Evolutionary conservation across 2,329 filamentous ascomycete genomes (phyloP), one percentile per base, ranked within the genome.

Genomic region (Bimuria novae-zelandiae): DNA sequence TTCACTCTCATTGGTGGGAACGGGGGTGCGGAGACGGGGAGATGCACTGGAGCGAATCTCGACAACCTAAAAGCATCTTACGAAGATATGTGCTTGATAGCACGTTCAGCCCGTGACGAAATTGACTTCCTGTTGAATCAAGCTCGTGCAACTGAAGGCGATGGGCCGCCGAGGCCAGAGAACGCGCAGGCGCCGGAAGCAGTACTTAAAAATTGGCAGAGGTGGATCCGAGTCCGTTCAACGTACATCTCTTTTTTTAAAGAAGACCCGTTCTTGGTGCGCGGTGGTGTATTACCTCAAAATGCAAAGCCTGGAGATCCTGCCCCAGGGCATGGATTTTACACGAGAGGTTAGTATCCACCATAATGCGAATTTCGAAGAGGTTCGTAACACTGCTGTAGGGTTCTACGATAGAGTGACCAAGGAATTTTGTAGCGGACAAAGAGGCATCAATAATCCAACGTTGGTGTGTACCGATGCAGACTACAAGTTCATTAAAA

Each of bases 81-180:
- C 35, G 49, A 51, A 44, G 49, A 51, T 35, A 32, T 41, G 36
- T 51, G 49, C 40, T 19, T 45, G 5, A 51, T 51, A 27, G 29
- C 49, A 30, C 29, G 30, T 29, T 27, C 19, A 25, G 39, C 49
- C 7, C 11, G 30, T 5, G 29, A 35, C 4, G 40, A 51, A n/a
- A 22, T 51, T 7, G 30, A 27, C 16, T 51, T 32, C 16, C 25
- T 44, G 14, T 5, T 44, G 8, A 7, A 7, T 11, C 41, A 44
- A 21, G 41, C 41, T 3, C 5, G 3, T 1, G 5, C 2, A 3
- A 44, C 41, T 21, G 25, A 11, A 21, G 41, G 41, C 16, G 19
- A 44, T 19, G 41, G 41, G 16, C 41, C 41, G 11, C n/a, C 7
- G 3, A 44, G 19, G 23, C 25, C 25, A 14, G 16, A 19, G 2